Evolutionary conservation across 768 basidiomycete species (phyloP), one percentile per base, ranked within the genome.

Genomic region (Cystofilobasidium ferigula): DNA sequence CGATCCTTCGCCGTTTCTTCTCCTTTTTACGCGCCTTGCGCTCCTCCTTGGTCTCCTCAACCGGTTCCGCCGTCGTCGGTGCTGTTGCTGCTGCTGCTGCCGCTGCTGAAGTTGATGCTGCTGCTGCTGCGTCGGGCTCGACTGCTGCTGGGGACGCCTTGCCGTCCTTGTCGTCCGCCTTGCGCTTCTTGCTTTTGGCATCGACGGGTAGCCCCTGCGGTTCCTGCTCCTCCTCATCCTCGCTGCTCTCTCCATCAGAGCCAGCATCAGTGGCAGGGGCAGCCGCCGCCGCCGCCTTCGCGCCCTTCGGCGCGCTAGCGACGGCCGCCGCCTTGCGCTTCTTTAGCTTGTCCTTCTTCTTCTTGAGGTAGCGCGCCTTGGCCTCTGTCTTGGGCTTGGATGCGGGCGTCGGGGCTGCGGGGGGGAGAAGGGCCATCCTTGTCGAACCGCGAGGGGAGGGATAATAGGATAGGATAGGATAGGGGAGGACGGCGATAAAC

Each of bases 41-140:
- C 28, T 60, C 38, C 58, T 42, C 18, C 10, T 10, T 28, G 24
- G 20, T 18, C 22, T 18, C 22, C 24, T 36, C 9, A 12, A 10
- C 22, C 35, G 20, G 28, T 12, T 63, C 68, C 67, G 70, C 74
- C 51, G 72, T 72, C 45, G 73, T 71, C 51, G 54, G 13, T n/a
- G n/a, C n/a, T n/a, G n/a, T n/a, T n/a, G n/a, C n/a, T n/a, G n/a
- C n/a, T n/a, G n/a, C n/a, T n/a, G n/a, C n/a, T n/a, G n/a, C n/a
- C n/a, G n/a, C n/a, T n/a, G n/a, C n/a, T n/a, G n/a, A n/a, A n/a
- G n/a, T n/a, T n/a, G n/a, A n/a, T n/a, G n/a, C n/a, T n/a, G n/a
- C n/a, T n/a, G n/a, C n/a, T n/a, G n/a, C n/a, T 69, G 65, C 40
- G 69, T 62, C 28, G 51, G 51, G 28, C 71, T 69, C 54, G 54